A percentile compares a stretch with the other conserved stretches of the same genome.
These are phyloP conservation scores for Daldinia childiae DNA, from an alignment of 495 filamentous ascomycete genomes.

Conservation along the genomic window DNA sequence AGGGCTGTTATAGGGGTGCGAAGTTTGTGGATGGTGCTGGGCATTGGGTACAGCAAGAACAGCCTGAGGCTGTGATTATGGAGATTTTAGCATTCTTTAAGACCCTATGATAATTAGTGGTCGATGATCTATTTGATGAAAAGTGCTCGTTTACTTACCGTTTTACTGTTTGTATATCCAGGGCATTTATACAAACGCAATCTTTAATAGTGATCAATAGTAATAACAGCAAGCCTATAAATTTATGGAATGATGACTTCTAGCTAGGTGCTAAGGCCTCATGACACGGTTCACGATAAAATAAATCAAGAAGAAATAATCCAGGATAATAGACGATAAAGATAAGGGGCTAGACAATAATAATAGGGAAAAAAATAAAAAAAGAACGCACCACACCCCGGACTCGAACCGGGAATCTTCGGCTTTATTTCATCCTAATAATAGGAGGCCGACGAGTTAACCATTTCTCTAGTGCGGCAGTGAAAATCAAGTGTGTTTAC, in stretches of 20 bases:
- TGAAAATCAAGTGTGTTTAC: not conserved
- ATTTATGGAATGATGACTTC: not conserved
- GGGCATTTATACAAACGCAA: no score
- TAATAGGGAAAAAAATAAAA: not conserved
- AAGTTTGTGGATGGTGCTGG: constrained; percentile 66
- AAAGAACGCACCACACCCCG: constrained; percentile 35
- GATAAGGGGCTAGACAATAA: no score
- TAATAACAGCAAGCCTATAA: not conserved
- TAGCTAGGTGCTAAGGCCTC: not conserved
- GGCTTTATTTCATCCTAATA: constrained; percentile 21
- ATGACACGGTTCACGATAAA: not conserved
- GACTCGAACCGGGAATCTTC: constrained; percentile 45
- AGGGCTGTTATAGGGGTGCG: constrained; percentile 57
- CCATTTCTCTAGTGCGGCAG: constrained; percentile 43
- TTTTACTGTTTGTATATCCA: not conserved
- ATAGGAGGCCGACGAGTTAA: constrained; percentile 44
- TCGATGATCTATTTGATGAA: not conserved
- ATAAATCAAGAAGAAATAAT: no score
- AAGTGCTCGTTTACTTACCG: not conserved
- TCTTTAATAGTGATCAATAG: not conserved
- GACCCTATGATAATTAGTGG: constrained; percentile 19
- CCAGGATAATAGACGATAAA: not conserved
- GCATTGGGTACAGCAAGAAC: constrained; percentile 75
- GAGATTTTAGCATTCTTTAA: constrained; percentile 60
- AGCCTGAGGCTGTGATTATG: constrained; percentile 63